Evolutionary conservation across 2,329 filamentous ascomycete species (phyloP), one percentile per base, ranked within the genome.

Genomic region (Alternaria sp.): DNA sequence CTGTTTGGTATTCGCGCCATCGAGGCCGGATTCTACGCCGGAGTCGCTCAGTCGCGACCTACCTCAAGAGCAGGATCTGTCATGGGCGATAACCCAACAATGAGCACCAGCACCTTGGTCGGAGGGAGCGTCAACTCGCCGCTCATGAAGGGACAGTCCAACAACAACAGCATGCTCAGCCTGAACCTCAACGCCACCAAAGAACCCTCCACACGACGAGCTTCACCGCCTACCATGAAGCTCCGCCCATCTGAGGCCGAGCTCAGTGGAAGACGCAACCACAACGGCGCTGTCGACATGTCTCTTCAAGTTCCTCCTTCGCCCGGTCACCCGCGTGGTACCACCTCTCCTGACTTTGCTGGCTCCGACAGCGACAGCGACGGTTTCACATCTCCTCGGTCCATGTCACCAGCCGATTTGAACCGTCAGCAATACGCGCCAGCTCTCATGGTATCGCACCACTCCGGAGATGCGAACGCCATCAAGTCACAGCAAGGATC

Each of bases 1-100:
- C 68, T 80, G 3, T 81, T 81, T 55, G 79, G 79, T 50, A 70
- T 81, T 46, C 77, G 79, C n/a, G 79, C 79, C 59, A 77, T 81
- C 32, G 79, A 81, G 67, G 78, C 79, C 40, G 79, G 79, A n/a
- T 81, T 79, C 68, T 80, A 73, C 53, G 79, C 77, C 50, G 79
- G 79, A 53, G 77, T 81, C 11, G 73, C 76, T 25, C 79, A 81
- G 56, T 81, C 79, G 23, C 76, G 77, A 46, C 79, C 79, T 21
- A 74, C 71, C 11, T 80, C 79, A 63, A 73, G 76, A 70, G 73
- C 77, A 15, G 73, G 72, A 65, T 80, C 78, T 7, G 57, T 73
- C 26, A 61, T 66, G 21, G 62, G 65, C 19, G 71, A 69, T 21
- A 67, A 67, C 28, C 72, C 73, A 30, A 67, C 70, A 30, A 73